Evolutionary conservation across 139 green algal species (phyloP).

Genomic region (Chlorella sp.): DNA sequence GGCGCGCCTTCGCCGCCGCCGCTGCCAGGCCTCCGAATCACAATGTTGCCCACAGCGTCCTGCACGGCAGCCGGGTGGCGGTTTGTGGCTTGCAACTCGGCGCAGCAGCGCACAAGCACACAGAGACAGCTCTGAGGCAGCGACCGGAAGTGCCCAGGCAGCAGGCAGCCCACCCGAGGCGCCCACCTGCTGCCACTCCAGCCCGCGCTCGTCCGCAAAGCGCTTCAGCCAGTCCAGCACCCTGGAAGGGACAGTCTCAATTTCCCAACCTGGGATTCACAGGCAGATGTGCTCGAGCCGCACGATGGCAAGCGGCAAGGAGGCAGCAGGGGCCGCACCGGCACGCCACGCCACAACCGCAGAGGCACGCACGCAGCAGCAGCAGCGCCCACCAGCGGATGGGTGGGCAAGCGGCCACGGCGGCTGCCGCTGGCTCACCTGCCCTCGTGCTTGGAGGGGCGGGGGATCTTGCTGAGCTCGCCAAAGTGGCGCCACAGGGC

Average conservation of each 20-base stretch:
- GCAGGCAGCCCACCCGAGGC: background rate
- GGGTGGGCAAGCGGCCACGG: too few species aligned
- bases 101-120: too few species aligned
- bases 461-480: slow-evolving; percentile 54
- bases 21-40: slow-evolving; percentile 63
- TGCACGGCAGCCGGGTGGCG: too few species aligned
- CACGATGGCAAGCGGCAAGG: too few species aligned
- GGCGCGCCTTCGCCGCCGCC: slow-evolving; percentile 67
- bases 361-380: too few species aligned
- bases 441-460: slow-evolving; percentile 69
- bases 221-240: slow-evolving; percentile 70
- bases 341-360: too few species aligned
- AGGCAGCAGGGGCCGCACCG: too few species aligned
- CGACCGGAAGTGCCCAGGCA: background rate
- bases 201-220: slow-evolving; percentile 62
- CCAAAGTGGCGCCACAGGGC: slow-evolving; percentile 55
- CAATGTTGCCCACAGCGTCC: slow-evolving; percentile 77
- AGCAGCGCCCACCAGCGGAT: too few species aligned
- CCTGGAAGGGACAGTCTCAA: slow-evolving; percentile 5
- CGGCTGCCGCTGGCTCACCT: too few species aligned
- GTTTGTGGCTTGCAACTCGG: too few species aligned
- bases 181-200: slow-evolving; percentile 48
- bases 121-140: background rate
- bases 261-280: too few species aligned
- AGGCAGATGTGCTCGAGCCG: too few species aligned